Evolutionary conservation across 2,329 filamentous ascomycete species (phyloP).

Genomic region (Clonostachys solani): DNA sequence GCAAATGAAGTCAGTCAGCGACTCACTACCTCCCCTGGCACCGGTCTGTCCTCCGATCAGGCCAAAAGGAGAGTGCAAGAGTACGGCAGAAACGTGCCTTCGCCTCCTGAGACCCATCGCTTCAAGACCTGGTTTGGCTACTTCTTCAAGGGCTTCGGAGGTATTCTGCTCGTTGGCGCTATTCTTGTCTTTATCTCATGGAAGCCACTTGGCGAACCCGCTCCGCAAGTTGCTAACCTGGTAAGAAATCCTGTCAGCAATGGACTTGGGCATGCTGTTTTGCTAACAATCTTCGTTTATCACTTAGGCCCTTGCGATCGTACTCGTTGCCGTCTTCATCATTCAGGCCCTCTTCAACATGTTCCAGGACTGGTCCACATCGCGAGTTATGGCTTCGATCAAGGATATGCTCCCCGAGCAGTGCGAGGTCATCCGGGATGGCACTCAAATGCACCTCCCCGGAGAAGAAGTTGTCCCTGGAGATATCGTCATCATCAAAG

Average conservation of each 20-base stretch:
- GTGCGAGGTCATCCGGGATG: slow-evolving; percentile 61
- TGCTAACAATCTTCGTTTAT: neutral
- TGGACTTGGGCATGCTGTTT: neutral
- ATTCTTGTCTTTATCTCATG: slow-evolving; percentile 74
- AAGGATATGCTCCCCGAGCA: slow-evolving; percentile 75
- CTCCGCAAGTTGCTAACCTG: slow-evolving; percentile 61
- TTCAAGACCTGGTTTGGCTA: slow-evolving; percentile 59
- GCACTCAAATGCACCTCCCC: slow-evolving; percentile 12
- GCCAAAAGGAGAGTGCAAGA: slow-evolving; percentile 48
- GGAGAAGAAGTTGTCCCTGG: slow-evolving; percentile 62
- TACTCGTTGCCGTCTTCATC: slow-evolving; percentile 65
- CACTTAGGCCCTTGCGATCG: slow-evolving; percentile 60
- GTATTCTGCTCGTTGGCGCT: slow-evolving; percentile 62
- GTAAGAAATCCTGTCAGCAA: slow-evolving; percentile 3
- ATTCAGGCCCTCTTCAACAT: slow-evolving; percentile 67
- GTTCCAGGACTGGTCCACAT: slow-evolving; percentile 73
- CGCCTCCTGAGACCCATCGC: slow-evolving; percentile 58
- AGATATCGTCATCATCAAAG: slow-evolving; percentile 63
- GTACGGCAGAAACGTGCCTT: slow-evolving; percentile 64
- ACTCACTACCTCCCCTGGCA: slow-evolving; percentile 47
- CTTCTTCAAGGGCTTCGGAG: slow-evolving; percentile 74
- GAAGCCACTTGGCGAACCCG: slow-evolving; percentile 67
- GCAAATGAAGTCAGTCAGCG: slow-evolving; percentile 54
- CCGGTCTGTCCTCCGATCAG: slow-evolving; percentile 58
- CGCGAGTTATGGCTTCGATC: slow-evolving; percentile 74